Evolutionary conservation across 345 rosid species (phyloP).

Genomic region (Pugionium dolabratum): DNA sequence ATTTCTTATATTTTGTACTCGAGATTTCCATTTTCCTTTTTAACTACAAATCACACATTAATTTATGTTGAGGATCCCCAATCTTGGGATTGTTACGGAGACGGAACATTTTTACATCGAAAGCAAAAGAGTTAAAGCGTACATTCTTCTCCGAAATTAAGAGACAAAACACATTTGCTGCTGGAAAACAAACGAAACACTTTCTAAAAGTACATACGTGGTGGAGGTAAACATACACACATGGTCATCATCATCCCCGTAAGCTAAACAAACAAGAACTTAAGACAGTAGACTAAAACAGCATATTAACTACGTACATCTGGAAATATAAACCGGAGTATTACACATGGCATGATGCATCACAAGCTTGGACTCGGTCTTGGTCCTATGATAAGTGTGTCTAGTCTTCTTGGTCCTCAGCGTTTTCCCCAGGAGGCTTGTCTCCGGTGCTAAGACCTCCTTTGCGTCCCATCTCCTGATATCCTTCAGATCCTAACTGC

Average conservation of each 20-base stretch:
- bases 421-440: slow-evolving; percentile 42
- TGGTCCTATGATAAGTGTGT: slow-evolving; percentile 2
- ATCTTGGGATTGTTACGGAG: too few relatives aligned
- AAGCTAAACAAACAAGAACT: slow-evolving; percentile 13
- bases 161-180: neutral
- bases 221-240: slow-evolving; percentile 13
- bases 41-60: too few relatives aligned
- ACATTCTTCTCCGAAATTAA: too few relatives aligned
- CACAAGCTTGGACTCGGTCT: slow-evolving; percentile 4
- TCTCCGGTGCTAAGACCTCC: slow-evolving; percentile 52
- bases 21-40: too few relatives aligned
- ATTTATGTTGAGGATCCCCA: too few relatives aligned
- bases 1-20: too few relatives aligned
- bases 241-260: slow-evolving; percentile 9
- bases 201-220: neutral
- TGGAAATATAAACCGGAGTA: neutral
- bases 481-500: slow-evolving; percentile 64
- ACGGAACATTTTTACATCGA: too few relatives aligned
- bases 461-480: slow-evolving; percentile 59
- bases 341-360: neutral
- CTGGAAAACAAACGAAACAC: neutral
- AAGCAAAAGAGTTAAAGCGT: too few relatives aligned
- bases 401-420: slow-evolving; percentile 30
- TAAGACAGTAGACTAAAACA: slow-evolving; percentile 9
- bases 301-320: neutral